Conservation (phyloP, 75 land plant genomes). For the Sequoiadendron giganteum region DNA sequence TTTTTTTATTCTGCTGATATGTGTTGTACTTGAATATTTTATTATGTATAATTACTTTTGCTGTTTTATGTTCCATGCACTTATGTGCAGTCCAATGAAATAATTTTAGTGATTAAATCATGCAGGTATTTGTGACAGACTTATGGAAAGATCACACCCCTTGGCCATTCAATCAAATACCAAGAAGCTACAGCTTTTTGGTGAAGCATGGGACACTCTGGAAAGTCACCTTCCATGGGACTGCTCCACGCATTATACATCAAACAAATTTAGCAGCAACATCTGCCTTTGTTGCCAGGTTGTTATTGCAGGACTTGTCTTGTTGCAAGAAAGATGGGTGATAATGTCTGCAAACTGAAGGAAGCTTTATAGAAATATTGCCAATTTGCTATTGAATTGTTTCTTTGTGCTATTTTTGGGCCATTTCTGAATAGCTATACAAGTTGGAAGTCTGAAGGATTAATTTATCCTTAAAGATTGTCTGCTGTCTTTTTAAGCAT, state of each 20-base stretch:
- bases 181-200: conserved; percentile 91
- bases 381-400: not conserved
- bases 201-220: conserved; percentile 92
- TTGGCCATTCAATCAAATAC: conserved; percentile 97
- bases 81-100: not conserved
- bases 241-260: conserved; percentile 82
- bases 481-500: not conserved
- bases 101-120: conserved; percentile 2
- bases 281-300: conserved; percentile 92
- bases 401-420: not conserved
- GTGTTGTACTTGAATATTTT: not conserved
- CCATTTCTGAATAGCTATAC: not conserved
- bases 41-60: not conserved
- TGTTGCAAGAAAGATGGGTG: conserved; percentile 7
- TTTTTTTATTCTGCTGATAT: not conserved
- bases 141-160: conserved; percentile 97
- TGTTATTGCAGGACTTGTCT: conserved; percentile 3
- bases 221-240: conserved; percentile 91
- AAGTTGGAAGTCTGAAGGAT: not conserved
- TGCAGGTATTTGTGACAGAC: conserved; percentile 86
- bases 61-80: not conserved
- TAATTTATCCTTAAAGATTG: not conserved
- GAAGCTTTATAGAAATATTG: not conserved
- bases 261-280: conserved; percentile 93
- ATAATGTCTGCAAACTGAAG: not conserved